Percentiles rank a stretch among this genome's conserved stretches.
These are phyloP conservation scores for Phialemoniopsis sp. DNA, from an alignment of 2,329 filamentous ascomycete species.

Conservation along the genomic window DNA sequence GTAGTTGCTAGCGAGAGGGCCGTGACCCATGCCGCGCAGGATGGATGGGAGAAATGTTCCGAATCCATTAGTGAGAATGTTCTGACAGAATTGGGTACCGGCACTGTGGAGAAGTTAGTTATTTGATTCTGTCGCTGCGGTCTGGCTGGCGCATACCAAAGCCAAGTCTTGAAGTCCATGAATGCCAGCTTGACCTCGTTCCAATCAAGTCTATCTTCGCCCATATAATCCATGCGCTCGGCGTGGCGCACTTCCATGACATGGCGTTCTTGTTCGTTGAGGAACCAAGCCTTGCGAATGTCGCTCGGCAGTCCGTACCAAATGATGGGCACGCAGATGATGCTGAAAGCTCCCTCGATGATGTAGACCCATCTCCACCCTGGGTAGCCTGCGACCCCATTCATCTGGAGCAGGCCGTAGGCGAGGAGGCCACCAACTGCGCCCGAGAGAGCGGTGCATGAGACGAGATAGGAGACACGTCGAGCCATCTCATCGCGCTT, in stretches of 20 bases:
- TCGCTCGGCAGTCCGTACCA: conserved; percentile 19
- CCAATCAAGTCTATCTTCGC: conserved; percentile 4
- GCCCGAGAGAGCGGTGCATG: conserved; percentile 31
- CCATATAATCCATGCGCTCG: no score
- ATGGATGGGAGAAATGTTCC: conserved; percentile 28
- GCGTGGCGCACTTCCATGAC: conserved; percentile 1
- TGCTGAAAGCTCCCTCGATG: conserved; percentile 32
- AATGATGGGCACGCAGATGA: conserved; percentile 23
- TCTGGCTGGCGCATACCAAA: no score
- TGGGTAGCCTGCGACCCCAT: conserved; percentile 22
- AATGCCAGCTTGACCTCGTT: not conserved
- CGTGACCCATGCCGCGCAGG: conserved; percentile 25
- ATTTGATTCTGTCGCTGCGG: no score
- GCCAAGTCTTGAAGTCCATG: conserved; percentile 1
- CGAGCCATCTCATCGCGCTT: conserved; percentile 14
- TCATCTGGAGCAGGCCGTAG: conserved; percentile 29
- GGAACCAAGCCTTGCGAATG: conserved; percentile 21
- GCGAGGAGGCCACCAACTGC: conserved; percentile 37
- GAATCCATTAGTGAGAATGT: no score
- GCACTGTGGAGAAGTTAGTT: no score
- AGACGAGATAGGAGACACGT: conserved; percentile 33
- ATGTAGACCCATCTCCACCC: conserved; percentile 35
- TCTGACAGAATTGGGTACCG: conserved; percentile 3
- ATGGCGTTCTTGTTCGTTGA: conserved; percentile 7
- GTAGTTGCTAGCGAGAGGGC: no score